A percentile compares a stretch with the other conserved stretches of the same genome.
Conservation (phyloP, 1,284 basidiomycete species). For the Apiotrichum siamense region DNA sequence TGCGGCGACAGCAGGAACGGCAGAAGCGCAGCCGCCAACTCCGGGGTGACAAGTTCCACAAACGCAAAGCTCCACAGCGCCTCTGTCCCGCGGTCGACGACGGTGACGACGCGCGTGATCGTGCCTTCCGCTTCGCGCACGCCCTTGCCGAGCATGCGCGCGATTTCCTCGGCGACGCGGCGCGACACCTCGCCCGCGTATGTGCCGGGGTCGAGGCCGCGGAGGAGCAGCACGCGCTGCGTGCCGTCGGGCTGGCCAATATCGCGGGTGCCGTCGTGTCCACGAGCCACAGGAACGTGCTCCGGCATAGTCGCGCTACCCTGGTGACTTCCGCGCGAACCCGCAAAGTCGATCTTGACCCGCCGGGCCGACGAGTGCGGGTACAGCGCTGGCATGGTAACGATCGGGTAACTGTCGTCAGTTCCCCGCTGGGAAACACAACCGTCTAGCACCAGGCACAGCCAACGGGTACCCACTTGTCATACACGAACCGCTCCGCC, state of each 20-base stretch:
- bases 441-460: too few relatives aligned
- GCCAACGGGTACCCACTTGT: conserved; percentile 56
- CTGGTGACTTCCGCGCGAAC: conserved; percentile 7
- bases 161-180: conserved; percentile 63
- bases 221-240: conserved; percentile 65
- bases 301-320: neutral
- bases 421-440: neutral
- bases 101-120: conserved; percentile 74
- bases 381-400: conserved; percentile 65
- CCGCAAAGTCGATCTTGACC: conserved; percentile 83
- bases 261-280: conserved; percentile 86
- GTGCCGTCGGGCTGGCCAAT: conserved; percentile 54
- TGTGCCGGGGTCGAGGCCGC: conserved; percentile 79
- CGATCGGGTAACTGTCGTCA: conserved; percentile 59
- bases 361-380: conserved; percentile 52
- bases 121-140: conserved; percentile 70
- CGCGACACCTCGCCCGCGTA: conserved; percentile 52
- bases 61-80: conserved; percentile 87
- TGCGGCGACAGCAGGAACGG: conserved; percentile 73
- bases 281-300: conserved; percentile 30
- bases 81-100: conserved; percentile 75
- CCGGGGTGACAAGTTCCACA: conserved; percentile 75
- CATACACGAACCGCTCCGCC: conserved; percentile 77
- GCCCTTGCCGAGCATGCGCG: conserved; percentile 52
- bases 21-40: conserved; percentile 62